A percentile compares a stretch with the other conserved stretches of the same genome.
phyloP scores from a whole-genome alignment of 148 eudicot species.

The Rhododendron williamsianum region DNA sequence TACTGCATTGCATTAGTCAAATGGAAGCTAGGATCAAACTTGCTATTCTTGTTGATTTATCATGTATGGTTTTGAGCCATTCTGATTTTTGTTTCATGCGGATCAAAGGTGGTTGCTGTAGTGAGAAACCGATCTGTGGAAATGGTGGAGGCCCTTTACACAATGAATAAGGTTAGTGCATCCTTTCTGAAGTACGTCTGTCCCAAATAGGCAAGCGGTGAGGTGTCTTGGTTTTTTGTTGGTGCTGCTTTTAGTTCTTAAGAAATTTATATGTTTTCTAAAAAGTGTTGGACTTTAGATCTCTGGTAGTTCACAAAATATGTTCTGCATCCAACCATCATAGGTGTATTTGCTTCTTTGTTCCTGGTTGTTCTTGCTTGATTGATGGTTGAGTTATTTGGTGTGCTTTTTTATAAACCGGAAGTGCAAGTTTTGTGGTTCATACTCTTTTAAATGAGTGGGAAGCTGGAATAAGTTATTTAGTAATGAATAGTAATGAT shows the following conservation, averaged over 20 bases:
- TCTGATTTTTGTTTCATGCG: constrained; percentile 16
- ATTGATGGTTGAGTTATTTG: not conserved
- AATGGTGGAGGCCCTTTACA: constrained; percentile 97
- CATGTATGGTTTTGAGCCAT: not conserved
- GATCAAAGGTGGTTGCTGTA: constrained; percentile 63
- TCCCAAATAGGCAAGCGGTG: not conserved
- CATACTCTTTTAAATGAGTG: not conserved
- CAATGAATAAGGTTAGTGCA: constrained; percentile 80
- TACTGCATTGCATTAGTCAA: not conserved
- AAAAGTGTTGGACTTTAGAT: not conserved
- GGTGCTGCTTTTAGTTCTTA: not conserved
- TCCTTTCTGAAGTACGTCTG: not conserved
- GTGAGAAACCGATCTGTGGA: constrained; percentile 63
- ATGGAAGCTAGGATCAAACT: not conserved
- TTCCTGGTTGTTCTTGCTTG: not conserved
- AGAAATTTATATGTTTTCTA: not conserved
- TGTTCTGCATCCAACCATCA: too few relatives aligned
- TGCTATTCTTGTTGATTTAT: constrained; percentile 1
- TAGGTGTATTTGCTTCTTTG: not conserved
- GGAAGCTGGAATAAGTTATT: not conserved
- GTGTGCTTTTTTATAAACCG: not conserved
- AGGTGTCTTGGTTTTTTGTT: not conserved
- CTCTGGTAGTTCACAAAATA: not conserved
- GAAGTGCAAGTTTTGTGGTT: not conserved
- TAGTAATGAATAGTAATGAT: not conserved